Evolutionary conservation across 2,329 filamentous ascomycete species (phyloP), one percentile per base, ranked within the genome.

Genomic region (Sporothrix variecibatus): DNA sequence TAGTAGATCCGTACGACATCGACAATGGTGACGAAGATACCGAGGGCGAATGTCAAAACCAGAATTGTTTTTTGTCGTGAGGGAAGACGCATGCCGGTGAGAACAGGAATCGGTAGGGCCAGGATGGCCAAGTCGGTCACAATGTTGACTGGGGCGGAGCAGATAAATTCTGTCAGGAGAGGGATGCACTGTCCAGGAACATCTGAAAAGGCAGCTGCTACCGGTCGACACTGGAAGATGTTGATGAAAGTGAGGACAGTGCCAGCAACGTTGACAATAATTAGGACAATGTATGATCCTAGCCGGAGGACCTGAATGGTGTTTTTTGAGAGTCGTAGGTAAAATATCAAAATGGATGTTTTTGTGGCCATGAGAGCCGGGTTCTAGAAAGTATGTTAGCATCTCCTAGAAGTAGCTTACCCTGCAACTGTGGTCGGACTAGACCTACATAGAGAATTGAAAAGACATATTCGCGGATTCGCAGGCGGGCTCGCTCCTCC

Each of bases 1-100:
- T 97, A 97, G 78, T 94, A 95, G 76, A 98, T 95, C 67, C 95
- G 89, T 46, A 98, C 87, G 4, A 98, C 94, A 80, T 97, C 94
- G 68, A 98, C 92, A 2, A 96, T 87, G 0, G 94, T 91, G 62
- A 97, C 93, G 77, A 98, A 97, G 72, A 95, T 89, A 78, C 95
- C 95, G 73, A 97, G 89, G 72, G 91, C 88, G 80, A 98, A 98
- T 0, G 94, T 97, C 46, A 96, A 84, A 71, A 97, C 89, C 8
- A 98, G 84, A 64, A 97, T 96, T 1, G 92, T 90, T 83, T 98
- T 98, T 80, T 98, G 95, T 75, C 94, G 93, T 75, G 85, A 88
- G 0, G 95, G 95, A 11, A 98, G 83, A 67, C 91, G 91, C 92
- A 98, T 96, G 72, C 91, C 88, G 0, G 94, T 97, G 26, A 98